Evolutionary conservation across 345 rosid species (phyloP).

Genomic region (Hypericum perforatum): DNA sequence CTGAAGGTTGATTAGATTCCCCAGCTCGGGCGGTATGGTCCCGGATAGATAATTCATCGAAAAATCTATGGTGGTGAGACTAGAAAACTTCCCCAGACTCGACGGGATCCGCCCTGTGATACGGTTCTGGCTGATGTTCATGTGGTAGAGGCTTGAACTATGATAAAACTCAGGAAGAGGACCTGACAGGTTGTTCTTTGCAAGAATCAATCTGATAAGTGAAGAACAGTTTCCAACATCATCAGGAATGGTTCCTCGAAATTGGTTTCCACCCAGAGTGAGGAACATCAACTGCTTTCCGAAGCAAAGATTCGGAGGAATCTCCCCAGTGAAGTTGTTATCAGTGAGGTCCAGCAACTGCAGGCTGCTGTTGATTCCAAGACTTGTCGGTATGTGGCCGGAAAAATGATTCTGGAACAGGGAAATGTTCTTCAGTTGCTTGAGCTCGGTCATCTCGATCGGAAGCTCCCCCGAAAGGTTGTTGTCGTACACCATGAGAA

Average conservation of each 20-base stretch:
- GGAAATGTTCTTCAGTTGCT: slow-evolving; percentile 35
- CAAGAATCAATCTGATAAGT: slow-evolving; percentile 56
- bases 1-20: slow-evolving; percentile 36
- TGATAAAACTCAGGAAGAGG: slow-evolving; percentile 47
- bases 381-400: slow-evolving; percentile 48
- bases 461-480: slow-evolving; percentile 65
- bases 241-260: slow-evolving; percentile 51
- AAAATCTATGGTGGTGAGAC: slow-evolving; percentile 39
- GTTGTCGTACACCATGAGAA: slow-evolving; percentile 48
- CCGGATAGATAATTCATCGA: slow-evolving; percentile 58
- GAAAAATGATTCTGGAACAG: slow-evolving; percentile 45
- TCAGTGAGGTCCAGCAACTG: slow-evolving; percentile 47
- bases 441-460: slow-evolving; percentile 47
- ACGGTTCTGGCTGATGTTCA: slow-evolving; percentile 50
- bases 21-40: slow-evolving; percentile 43
- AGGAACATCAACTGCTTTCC: slow-evolving; percentile 37
- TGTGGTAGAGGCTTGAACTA: slow-evolving; percentile 28
- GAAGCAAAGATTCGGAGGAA: slow-evolving; percentile 64
- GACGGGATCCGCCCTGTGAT: slow-evolving; percentile 50
- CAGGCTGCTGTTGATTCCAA: slow-evolving; percentile 65
- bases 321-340: slow-evolving; percentile 50
- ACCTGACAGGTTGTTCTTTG: slow-evolving; percentile 42
- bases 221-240: slow-evolving; percentile 43
- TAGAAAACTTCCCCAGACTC: slow-evolving; percentile 41
- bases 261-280: slow-evolving; percentile 49